Conservation (phyloP, 768 basidiomycete species). For the Mycena floridula region DNA sequence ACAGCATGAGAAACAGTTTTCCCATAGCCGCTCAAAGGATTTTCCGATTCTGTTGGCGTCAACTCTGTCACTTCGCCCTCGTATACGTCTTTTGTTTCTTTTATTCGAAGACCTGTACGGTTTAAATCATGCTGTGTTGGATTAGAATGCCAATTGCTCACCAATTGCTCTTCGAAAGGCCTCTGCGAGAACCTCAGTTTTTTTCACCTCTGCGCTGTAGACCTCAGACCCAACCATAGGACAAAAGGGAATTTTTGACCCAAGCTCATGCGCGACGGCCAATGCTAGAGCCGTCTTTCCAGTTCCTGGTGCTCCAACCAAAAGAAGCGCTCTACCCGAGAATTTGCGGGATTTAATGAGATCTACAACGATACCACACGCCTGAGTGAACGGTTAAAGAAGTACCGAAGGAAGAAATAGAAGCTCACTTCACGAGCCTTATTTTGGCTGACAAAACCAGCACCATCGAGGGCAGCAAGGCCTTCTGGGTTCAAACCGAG, state of each 20-base stretch:
- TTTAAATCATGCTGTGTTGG: neutral
- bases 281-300: conserved; percentile 97
- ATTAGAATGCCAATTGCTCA: conserved; percentile 31
- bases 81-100: conserved; percentile 98
- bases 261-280: conserved; percentile 93
- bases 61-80: conserved; percentile 99
- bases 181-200: conserved; percentile 96
- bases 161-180: conserved; percentile 94
- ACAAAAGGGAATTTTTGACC: conserved; percentile 93
- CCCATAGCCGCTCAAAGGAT: conserved; percentile 95
- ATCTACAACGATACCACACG: conserved; percentile 85
- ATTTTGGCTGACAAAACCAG: conserved; percentile 88
- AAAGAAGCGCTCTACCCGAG: conserved; percentile 85
- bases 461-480: conserved; percentile 58
- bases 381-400: conserved; percentile 35
- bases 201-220: conserved; percentile 95
- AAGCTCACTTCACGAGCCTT: conserved; percentile 84
- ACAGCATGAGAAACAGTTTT: conserved; percentile 98
- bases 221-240: conserved; percentile 99
- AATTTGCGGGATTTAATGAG: conserved; percentile 89
- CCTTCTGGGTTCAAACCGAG: conserved; percentile 87
- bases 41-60: conserved; percentile 94
- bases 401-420: neutral
- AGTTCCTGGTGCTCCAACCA: conserved; percentile 95
- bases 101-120: conserved; percentile 76